A percentile compares a stretch with the other conserved stretches of the same genome.
phyloP scores from a whole-genome alignment of 345 rosid genomes.

The Diplotaxis tenuifolia region DNA sequence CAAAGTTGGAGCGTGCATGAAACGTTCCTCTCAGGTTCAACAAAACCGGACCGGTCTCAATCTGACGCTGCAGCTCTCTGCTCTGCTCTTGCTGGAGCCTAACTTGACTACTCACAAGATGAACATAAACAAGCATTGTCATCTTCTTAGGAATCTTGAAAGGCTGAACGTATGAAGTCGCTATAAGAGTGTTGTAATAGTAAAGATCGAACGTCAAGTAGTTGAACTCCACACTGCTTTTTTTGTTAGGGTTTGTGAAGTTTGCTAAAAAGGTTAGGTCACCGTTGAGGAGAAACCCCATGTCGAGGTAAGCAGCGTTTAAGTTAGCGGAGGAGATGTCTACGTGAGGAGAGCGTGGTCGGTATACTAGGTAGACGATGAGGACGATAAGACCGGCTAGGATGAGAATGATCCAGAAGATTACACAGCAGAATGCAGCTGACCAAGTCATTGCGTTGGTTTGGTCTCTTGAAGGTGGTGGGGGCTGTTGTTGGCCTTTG shows the following conservation, averaged over 20 bases:
- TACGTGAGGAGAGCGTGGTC: slow-evolving; percentile 68
- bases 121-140: slow-evolving; percentile 46
- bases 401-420: slow-evolving; percentile 63
- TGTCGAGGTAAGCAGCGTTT: slow-evolving; percentile 80
- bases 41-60: slow-evolving; percentile 46
- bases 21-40: slow-evolving; percentile 66
- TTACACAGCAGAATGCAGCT: slow-evolving; percentile 60
- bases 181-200: slow-evolving; percentile 57
- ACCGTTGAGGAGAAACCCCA: slow-evolving; percentile 65
- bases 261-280: slow-evolving; percentile 68
- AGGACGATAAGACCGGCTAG: slow-evolving; percentile 68
- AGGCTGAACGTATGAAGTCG: slow-evolving; percentile 63
- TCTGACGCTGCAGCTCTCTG: slow-evolving; percentile 51
- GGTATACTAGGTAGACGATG: slow-evolving; percentile 67
- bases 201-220: slow-evolving; percentile 50
- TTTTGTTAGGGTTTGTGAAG: slow-evolving; percentile 80
- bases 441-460: slow-evolving; percentile 59
- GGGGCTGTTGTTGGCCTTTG: slow-evolving; percentile 3
- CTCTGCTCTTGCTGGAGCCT: slow-evolving; percentile 48
- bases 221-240: slow-evolving; percentile 64
- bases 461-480: slow-evolving; percentile 24
- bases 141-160: slow-evolving; percentile 48
- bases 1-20: slow-evolving; percentile 60
- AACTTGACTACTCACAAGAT: slow-evolving; percentile 78
- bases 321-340: slow-evolving; percentile 67